Conservation (phyloP, 176 grass and related monocot species). For the Coix lacrymajobi region DNA sequence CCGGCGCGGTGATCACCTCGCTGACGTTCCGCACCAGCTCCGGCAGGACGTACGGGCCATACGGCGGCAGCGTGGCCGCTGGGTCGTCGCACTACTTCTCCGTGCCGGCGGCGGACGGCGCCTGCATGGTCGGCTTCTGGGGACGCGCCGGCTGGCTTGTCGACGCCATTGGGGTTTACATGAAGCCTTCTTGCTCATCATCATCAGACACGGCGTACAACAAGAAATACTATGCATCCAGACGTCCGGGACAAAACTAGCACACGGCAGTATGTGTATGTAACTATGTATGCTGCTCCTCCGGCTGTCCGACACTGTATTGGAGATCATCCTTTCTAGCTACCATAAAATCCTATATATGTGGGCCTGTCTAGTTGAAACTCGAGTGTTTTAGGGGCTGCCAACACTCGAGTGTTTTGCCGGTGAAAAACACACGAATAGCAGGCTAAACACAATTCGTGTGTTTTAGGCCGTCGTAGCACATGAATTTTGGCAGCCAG, state of each 20-base stretch:
- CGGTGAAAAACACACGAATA: too few relatives aligned
- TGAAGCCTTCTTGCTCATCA: neutral
- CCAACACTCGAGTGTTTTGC: too few relatives aligned
- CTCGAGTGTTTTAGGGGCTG: too few relatives aligned
- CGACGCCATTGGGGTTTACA: conserved; percentile 6
- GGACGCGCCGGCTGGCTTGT: conserved; percentile 29
- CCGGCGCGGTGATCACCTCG: neutral
- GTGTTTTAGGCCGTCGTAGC: too few relatives aligned
- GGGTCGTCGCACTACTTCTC: conserved; percentile 6
- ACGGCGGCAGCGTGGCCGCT: neutral
- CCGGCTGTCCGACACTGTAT: too few relatives aligned
- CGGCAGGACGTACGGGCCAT: conserved; percentile 4
- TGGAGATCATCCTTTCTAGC: too few relatives aligned
- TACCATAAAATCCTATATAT: too few relatives aligned
- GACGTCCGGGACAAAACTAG: neutral
- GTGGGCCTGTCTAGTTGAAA: too few relatives aligned
- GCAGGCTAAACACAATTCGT: too few relatives aligned
- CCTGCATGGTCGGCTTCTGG: conserved; percentile 25
- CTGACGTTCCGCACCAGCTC: conserved; percentile 10
- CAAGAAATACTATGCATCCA: neutral
- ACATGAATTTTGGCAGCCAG: too few relatives aligned
- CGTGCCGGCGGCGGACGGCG: neutral
- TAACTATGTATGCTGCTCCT: too few relatives aligned
- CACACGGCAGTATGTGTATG: too few relatives aligned
- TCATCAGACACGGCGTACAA: neutral